Conservation (phyloP, 1,284 basidiomycete species). For the Heliocybe sulcata region DNA sequence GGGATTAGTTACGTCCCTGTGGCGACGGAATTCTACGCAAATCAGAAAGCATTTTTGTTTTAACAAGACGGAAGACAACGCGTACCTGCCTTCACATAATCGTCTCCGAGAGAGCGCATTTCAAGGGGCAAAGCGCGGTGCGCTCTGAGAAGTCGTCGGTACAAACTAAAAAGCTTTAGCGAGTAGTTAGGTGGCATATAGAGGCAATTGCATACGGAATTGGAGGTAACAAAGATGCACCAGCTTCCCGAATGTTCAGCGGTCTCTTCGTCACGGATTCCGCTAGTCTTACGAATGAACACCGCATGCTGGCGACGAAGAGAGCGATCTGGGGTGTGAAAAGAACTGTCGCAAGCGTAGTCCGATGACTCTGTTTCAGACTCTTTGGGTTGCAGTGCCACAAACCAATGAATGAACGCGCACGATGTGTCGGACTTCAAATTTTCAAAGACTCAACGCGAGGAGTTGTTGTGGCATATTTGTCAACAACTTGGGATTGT, state of each 20-base stretch:
- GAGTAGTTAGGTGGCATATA: slow-evolving; percentile 1
- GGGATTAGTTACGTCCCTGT: slow-evolving; percentile 76
- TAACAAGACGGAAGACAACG: slow-evolving; percentile 6
- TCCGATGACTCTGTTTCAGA: background rate
- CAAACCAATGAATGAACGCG: too few relatives aligned
- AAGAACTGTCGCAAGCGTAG: background rate
- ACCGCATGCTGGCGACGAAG: slow-evolving; percentile 29
- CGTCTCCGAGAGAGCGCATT: slow-evolving; percentile 84
- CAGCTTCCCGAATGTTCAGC: slow-evolving; percentile 59
- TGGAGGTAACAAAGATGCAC: slow-evolving; percentile 72
- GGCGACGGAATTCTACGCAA: slow-evolving; percentile 73
- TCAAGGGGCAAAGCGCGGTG: slow-evolving; percentile 73
- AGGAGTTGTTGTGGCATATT: background rate
- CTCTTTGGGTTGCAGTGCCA: too few relatives aligned
- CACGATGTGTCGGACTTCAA: too few relatives aligned
- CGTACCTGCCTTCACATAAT: slow-evolving; percentile 80
- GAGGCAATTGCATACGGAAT: slow-evolving; percentile 52
- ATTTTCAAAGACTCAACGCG: too few relatives aligned
- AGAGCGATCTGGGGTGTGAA: background rate
- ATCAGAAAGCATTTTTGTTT: background rate
- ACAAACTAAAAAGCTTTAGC: slow-evolving; percentile 45
- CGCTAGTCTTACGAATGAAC: slow-evolving; percentile 48
- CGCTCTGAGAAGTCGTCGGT: slow-evolving; percentile 72
- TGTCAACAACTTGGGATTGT: background rate
- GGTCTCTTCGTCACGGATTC: slow-evolving; percentile 56